Base-by-base conservation (phyloP, 1,139 yeast species). In the Pichia sp. region DNA sequence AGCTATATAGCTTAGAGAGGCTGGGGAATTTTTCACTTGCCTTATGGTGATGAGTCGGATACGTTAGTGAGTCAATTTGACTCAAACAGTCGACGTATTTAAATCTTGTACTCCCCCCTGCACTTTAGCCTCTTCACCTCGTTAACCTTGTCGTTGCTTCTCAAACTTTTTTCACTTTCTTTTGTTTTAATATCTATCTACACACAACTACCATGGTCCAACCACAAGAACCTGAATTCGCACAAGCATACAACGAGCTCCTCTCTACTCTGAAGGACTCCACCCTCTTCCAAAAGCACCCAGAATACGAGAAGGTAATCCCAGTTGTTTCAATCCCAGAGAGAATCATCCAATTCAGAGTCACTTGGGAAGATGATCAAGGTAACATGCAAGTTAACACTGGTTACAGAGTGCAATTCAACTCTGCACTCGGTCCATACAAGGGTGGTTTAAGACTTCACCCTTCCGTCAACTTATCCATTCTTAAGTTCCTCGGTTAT, bases 401-500 rank as follows among this genome's bases (percentile, higher is more conserved):
- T 53, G 98, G 97, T 62, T 91, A 74, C 85, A 79, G 98, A 71
- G 97, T 91, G 47, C 98, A 91, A 71, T 91, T 85, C 76, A 91
- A 87, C 79, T 86, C 96, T 39, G 94, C 96, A 41, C 75, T 91
- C 53, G 98, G 98, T 62, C 98, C 98, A 54, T 91, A 85, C 84
- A 91, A 91, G 73, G 98, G 98, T 61, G 98, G 98, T 62, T 76
- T 91, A 55, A 80, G 98, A 68, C 83, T 91, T 78, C 97, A 91
- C 72, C 96, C 96, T 54, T 72, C 94, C 41, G 98, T 91, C 53
- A 91, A 87, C 68, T 75, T 91, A 58, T 86, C 96, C 39, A 84
- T 91, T 62, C 75, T 91, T 62, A 91, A 91, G 70, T 91, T 91
- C 67, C 75, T 91, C 59, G 98, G 97, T 59, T 91, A 85, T 63